phyloP scores from a whole-genome alignment of 1,284 basidiomycete genomes.

The Vanrija sp. region DNA sequence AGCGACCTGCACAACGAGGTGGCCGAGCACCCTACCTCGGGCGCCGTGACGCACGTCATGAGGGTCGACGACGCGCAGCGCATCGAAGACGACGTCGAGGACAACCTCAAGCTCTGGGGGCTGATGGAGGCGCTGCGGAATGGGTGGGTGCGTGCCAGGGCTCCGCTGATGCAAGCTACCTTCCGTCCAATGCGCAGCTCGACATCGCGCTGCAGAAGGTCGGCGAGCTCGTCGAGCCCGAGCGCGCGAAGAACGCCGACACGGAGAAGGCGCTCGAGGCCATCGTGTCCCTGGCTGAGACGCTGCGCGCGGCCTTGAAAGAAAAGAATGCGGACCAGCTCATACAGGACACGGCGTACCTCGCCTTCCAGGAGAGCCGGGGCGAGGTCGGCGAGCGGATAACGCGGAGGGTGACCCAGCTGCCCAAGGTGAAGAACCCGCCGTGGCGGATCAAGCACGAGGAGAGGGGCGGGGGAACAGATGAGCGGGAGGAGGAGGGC shows the following conservation, averaged over 20 bases:
- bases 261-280: neutral
- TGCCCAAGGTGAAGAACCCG: too few relatives aligned
- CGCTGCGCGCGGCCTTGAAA: constrained; percentile 3
- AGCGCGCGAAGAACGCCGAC: neutral
- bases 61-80: neutral
- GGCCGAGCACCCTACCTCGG: neutral
- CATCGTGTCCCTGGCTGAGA: neutral
- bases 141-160: neutral
- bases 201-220: neutral
- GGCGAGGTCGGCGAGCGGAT: neutral
- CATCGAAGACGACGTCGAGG: neutral
- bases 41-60: neutral
- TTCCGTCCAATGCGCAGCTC: constrained; percentile 5
- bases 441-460: neutral
- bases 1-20: neutral
- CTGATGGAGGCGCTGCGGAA: neutral
- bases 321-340: constrained; percentile 17
- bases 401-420: too few relatives aligned
- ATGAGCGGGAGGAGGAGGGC: neutral
- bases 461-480: neutral
- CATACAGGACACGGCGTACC: constrained; percentile 10
- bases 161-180: neutral
- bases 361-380: constrained; percentile 2
- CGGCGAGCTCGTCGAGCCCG: neutral
- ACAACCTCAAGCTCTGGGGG: constrained; percentile 2